These are phyloP conservation scores for Ceratobasidium sp. DNA, from an alignment of 1,284 basidiomycete species.

Conservation along the genomic window DNA sequence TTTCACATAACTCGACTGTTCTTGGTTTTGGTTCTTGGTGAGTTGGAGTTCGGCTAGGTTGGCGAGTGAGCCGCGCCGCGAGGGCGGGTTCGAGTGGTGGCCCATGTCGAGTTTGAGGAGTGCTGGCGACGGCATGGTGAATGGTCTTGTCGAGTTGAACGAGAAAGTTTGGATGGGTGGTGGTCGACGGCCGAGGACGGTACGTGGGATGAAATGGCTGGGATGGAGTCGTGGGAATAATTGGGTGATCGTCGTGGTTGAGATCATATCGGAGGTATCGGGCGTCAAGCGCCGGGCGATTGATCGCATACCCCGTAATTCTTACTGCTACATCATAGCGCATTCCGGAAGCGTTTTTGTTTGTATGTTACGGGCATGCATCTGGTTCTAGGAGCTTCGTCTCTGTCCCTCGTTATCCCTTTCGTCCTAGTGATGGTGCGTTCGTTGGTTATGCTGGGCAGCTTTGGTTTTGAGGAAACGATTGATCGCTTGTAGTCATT, in stretches of 20 bases:
- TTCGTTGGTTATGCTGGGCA: too few species aligned
- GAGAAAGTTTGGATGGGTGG: not conserved
- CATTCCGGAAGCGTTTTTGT: too few species aligned
- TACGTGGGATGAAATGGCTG: slow-evolving; percentile 15
- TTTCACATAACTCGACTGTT: slow-evolving; percentile 32
- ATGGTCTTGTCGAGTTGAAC: too few species aligned
- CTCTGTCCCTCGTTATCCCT: too few species aligned
- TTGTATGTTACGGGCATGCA: too few species aligned
- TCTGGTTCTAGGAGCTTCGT: too few species aligned
- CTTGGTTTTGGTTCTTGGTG: not conserved
- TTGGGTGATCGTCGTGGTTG: slow-evolving; percentile 19
- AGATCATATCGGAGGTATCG: not conserved
- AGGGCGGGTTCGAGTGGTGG: slow-evolving; percentile 31
- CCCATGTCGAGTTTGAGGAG: slow-evolving; percentile 24
- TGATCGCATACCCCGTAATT: not conserved
- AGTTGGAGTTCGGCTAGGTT: not conserved
- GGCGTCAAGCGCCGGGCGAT: not conserved
- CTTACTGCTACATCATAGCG: too few species aligned
- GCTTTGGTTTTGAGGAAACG: too few species aligned
- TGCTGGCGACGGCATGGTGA: slow-evolving; percentile 30
- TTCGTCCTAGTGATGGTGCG: too few species aligned
- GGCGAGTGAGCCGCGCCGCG: slow-evolving; percentile 4
- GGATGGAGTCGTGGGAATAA: slow-evolving; percentile 29
- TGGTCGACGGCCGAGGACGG: too few species aligned
- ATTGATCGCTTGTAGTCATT: too few species aligned